These are phyloP conservation scores for Fusarium piperis DNA, from an alignment of 2,329 filamentous ascomycete species.

Conservation along the genomic window DNA sequence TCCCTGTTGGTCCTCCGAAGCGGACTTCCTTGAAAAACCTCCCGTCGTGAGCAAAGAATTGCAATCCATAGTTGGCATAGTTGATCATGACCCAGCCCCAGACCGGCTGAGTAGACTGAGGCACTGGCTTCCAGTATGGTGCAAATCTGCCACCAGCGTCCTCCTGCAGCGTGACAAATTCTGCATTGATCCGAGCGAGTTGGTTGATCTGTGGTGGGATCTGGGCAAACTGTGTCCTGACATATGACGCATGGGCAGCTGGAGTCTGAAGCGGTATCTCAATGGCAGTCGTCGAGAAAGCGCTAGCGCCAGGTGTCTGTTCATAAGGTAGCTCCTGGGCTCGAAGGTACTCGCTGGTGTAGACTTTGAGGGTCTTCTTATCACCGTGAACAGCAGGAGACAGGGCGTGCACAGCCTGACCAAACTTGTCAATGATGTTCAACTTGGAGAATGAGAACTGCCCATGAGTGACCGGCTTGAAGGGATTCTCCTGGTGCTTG, in stretches of 20 bases:
- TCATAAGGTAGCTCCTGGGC: no score
- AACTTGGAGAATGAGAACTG: conserved; percentile 57
- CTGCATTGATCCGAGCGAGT: conserved; percentile 47
- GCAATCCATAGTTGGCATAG: conserved; percentile 52
- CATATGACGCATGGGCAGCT: no score
- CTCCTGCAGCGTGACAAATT: conserved; percentile 44
- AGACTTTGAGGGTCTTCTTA: conserved; percentile 16
- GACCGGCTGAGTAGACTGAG: conserved; percentile 39
- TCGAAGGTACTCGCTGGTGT: not conserved
- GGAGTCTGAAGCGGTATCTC: no score
- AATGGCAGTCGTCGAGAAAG: no score
- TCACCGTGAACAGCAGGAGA: not conserved
- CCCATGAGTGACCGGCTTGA: conserved; percentile 59
- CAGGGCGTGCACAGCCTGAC: conserved; percentile 44
- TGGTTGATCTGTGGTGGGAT: conserved; percentile 56
- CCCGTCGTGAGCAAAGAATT: conserved; percentile 54
- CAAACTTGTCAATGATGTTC: conserved; percentile 61
- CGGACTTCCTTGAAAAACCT: conserved; percentile 54
- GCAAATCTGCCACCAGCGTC: no score
- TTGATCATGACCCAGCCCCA: conserved; percentile 56
- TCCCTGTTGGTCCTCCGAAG: conserved; percentile 44
- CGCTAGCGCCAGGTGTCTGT: no score
- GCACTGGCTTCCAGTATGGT: not conserved
- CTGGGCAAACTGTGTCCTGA: conserved; percentile 53
- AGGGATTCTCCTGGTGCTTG: conserved; percentile 43